These are phyloP conservation scores for Colletotrichum chlorophyti DNA, from an alignment of 2,329 filamentous ascomycete species.

Conservation along the genomic window DNA sequence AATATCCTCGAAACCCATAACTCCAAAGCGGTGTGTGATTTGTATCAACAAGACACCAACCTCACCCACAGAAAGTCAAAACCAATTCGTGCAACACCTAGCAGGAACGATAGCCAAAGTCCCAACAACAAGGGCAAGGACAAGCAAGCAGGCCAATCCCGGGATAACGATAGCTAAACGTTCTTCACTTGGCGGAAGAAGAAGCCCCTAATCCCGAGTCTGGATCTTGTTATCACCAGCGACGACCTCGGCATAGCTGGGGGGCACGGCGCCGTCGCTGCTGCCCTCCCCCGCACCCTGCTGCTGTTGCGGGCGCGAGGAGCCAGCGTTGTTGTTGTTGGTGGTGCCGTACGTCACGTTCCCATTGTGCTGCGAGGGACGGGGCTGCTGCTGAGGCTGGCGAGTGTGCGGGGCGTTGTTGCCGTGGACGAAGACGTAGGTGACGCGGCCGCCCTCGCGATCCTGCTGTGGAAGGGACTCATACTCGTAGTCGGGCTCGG, in stretches of 20 bases:
- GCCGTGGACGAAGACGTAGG: slow-evolving; percentile 78
- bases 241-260: slow-evolving; percentile 89
- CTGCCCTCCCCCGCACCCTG: slow-evolving; percentile 48
- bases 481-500: slow-evolving; percentile 77
- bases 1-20: slow-evolving; percentile 5
- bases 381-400: slow-evolving; percentile 39
- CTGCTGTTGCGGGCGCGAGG: slow-evolving; percentile 25
- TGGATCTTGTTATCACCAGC: slow-evolving; percentile 89
- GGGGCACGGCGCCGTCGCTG: slow-evolving; percentile 65
- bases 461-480: slow-evolving; percentile 64
- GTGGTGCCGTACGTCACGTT: slow-evolving; percentile 56
- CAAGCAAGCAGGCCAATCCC: too few species aligned
- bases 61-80: neutral
- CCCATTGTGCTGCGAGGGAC: slow-evolving; percentile 37
- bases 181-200: too few species aligned
- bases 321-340: slow-evolving; percentile 31
- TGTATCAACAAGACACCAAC: neutral
- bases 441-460: slow-evolving; percentile 65
- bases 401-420: slow-evolving; percentile 41
- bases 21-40: neutral
- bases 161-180: too few species aligned
- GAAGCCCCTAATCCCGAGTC: slow-evolving; percentile 64
- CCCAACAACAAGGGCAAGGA: too few species aligned
- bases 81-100: too few species aligned
- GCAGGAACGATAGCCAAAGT: too few species aligned